Evolutionary conservation across 306 rosid species (phyloP).

Genomic region (Cucumis melo): DNA sequence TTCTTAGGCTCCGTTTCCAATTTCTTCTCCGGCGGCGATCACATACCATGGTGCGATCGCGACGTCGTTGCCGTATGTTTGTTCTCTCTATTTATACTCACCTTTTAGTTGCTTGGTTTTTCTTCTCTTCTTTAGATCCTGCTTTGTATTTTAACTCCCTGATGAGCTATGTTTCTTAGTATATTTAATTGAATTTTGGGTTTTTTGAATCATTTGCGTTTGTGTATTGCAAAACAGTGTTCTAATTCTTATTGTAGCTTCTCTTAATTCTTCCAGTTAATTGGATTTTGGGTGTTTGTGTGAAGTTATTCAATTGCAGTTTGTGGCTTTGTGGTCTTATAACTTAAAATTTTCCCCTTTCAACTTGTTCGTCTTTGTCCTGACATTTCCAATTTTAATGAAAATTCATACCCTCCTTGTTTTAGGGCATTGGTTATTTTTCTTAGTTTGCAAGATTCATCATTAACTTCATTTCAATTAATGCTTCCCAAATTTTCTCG

Average conservation of each 20-base stretch:
- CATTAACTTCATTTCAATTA: neutral
- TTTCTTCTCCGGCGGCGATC: constrained; percentile 72
- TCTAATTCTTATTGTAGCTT: neutral
- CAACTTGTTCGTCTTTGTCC: neutral
- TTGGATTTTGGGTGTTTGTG: too few species aligned
- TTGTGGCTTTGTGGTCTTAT: neutral
- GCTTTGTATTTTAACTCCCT: neutral
- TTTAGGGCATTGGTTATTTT: neutral
- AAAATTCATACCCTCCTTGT: neutral
- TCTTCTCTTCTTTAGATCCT: neutral
- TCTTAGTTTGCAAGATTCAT: neutral
- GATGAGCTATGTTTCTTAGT: neutral
- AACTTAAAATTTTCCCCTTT: neutral
- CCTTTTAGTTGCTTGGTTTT: neutral
- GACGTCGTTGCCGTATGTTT: constrained; percentile 47
- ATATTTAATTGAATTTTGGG: neutral
- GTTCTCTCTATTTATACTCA: neutral
- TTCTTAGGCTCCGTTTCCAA: constrained; percentile 45
- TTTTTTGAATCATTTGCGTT: neutral
- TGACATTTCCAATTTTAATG: neutral
- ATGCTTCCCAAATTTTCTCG: neutral
- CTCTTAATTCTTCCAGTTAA: neutral
- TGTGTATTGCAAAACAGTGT: neutral
- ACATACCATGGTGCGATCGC: constrained; percentile 62
- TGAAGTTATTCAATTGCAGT: neutral